Evolutionary conservation across 352 stramenopile species (phyloP), one percentile per base, ranked within the genome.

Genomic region (Saprolegnia parasitica): DNA sequence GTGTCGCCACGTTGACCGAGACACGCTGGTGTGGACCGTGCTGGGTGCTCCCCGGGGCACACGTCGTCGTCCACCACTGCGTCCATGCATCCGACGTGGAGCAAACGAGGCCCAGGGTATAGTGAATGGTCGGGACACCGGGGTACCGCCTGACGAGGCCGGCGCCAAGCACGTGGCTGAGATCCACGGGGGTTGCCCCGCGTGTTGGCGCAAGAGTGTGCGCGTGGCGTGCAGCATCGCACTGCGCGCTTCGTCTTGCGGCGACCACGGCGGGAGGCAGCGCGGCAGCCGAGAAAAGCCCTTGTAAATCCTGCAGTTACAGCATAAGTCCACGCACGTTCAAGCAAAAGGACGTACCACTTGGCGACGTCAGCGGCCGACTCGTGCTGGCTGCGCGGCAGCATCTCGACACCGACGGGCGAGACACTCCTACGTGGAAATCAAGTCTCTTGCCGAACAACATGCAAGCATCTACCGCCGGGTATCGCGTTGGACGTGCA

Each of bases 321-420:
- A 3, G 52, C 9, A 42, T 42, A 26, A 20, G 20, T 16, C 52
- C 52, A 20, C 13, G 3, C 13, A 49, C 3, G 10, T 2, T 35
- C 3, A 26, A 20, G 52, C 35, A 16, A 60, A 16, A 60, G 35
- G 11, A 16, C 13, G 35, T 35, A 60, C 52, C 52, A 60, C 20
- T 60, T 35, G 35, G 52, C 24, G 9, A 60, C 52, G 24, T 16
- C 16, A 3, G 24, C 35, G 3, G 52, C 52, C 52, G 52, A 60
- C 20, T 35, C 13, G 24, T 60, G 52, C 9, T 42, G 13, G 35
- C 13, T 18, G 3, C 11, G 11, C 16, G 52, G 52, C 11, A 60
- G 52, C 52, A 60, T 60, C 13, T 60, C 52, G 35, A 60, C 52
- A 35, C 52, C 52, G 52, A 60, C 20, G 10, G 52, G 52, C 52